Base-by-base conservation (phyloP, 1,284 basidiomycete genomes). In the Butyriboletus pseudospeciosus region DNA sequence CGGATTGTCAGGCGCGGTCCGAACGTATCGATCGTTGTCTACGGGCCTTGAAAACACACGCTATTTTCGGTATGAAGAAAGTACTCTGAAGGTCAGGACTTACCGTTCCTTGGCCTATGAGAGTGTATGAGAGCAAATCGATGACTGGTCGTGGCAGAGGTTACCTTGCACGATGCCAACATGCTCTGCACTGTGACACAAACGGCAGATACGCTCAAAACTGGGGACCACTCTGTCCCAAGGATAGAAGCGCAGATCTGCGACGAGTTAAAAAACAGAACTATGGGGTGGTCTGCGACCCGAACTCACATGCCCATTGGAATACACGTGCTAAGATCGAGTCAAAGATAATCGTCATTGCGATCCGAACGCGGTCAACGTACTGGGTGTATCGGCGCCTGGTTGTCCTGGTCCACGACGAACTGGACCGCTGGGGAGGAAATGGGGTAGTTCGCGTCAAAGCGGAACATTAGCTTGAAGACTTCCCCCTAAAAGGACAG, bases 161-260 rank as follows among this genome's bases (percentile, higher is more conserved):
- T 51, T 57, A 88, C 89, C 82, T 87, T 90, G 79, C 87, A 90
- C 13, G 89, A 92, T 23, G 88, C 90, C 54, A 92, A 77, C 90
- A 92, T 92, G 64, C 89, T 91, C 73, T 92, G 90, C 46, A 92
- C 71, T 9, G 90, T 92, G 40, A 92, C 81, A 65, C 89, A 91
- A 40, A 92, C 81, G 4, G 88, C 79, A 38, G 84, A 75, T 30
- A 90, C 87, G 58, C 85, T 90, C 58, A 92, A 71, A 25, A 92
- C 90, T 1, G 90, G 90, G 23, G 88, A 90, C 90, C 90, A 92
- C 62, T 92, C 89, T 61, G 81, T 88, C 17, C 89, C 90, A 7
- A 92, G 80, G 59, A 92, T 92, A 26, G 89, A 91, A 23, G 89
- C 90, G 63, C 90, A 92, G 62, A 91, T 91, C 86, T 90, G 46